A percentile compares a stretch with the other conserved stretches of the same genome.
Evolutionary conservation across 371 early-diverging fungal genomes (phyloP).

Genomic region (Rhizopus sp.): DNA sequence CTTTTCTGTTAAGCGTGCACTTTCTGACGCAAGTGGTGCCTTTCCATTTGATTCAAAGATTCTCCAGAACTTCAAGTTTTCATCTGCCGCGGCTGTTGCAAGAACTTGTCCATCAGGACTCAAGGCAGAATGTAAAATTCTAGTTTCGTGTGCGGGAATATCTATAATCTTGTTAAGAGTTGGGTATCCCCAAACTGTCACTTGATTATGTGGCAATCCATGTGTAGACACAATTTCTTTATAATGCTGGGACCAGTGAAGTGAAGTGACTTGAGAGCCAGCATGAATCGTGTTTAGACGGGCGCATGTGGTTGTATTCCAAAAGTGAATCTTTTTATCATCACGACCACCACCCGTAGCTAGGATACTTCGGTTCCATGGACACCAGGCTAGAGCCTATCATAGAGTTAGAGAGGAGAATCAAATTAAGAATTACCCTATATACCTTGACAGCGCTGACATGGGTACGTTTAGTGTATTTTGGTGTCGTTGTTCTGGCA

Average conservation of each 20-base stretch:
- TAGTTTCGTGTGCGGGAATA: slow-evolving; percentile 83
- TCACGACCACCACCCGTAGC: slow-evolving; percentile 97
- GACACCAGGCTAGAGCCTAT: slow-evolving; percentile 98
- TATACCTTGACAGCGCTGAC: slow-evolving; percentile 87
- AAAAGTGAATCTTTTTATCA: slow-evolving; percentile 93
- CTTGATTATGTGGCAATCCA: slow-evolving; percentile 87
- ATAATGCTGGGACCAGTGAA: slow-evolving; percentile 91
- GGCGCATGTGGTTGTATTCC: slow-evolving; percentile 86
- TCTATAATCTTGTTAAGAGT: slow-evolving; percentile 76
- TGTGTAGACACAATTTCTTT: slow-evolving; percentile 95
- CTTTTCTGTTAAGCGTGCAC: slow-evolving; percentile 1
- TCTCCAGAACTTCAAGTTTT: slow-evolving; percentile 98
- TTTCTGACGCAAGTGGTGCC: slow-evolving; percentile 4
- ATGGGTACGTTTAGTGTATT: slow-evolving; percentile 75
- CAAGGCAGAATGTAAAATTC: slow-evolving; percentile 89
- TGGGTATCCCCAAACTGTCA: slow-evolving; percentile 93
- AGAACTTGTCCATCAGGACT: slow-evolving; percentile 94
- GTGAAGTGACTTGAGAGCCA: slow-evolving; percentile 93
- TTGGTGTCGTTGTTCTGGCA: slow-evolving; percentile 61
- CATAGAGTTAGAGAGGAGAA: slow-evolving; percentile 3
- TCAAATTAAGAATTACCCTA: background rate
- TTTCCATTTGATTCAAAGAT: slow-evolving; percentile 63
- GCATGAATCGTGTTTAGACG: slow-evolving; percentile 74
- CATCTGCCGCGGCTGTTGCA: slow-evolving; percentile 94
- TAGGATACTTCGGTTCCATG: slow-evolving; percentile 91